Base-by-base conservation (phyloP, 495 filamentous ascomycete genomes). In the Peziza echinospora region DNA sequence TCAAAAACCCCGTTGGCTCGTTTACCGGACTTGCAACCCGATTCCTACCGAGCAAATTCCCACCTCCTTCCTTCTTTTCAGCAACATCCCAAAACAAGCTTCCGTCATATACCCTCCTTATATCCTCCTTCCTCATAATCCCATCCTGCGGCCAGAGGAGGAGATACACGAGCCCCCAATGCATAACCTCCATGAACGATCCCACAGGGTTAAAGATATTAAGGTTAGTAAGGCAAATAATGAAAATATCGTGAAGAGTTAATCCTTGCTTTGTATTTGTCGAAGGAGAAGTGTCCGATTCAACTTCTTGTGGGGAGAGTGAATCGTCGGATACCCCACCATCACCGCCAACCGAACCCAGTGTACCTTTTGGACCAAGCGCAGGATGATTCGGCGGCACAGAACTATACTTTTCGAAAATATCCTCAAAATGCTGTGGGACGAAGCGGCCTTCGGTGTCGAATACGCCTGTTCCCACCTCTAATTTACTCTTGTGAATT, bases 401-500 rank as follows among this genome's bases (percentile, higher is more conserved):
- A 40, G 23, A 59, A 60, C 5, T 40, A 51, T 67, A 74, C 60
- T 73, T 73, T 40, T 60, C 53, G 45, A 77, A 76, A 53, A 72
- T 53, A 49, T 75, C 68, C 60, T 77, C 71, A 51, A 76, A 75
- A 9, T 54, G 53, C 59, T 71, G 66, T 43, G 70, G 70, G 5
- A 66, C 47, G 48, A 75, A 72, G 0, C 71, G 60, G 0, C 72
- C 72, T 53, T 76, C 71, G 7, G 50, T 59, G 53, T 74, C 71
- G 45, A 65, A 75, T 5, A 58, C 63, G 5, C 65, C 66, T 16
- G 60, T 66, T 48, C 75, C 72, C 28, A 63, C 68, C n/a, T 71
- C 72, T 43, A 75, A 71, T 60, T 74, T 77, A 39, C 62, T 66
- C 55, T 71, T 73, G 57, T 75, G 68, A 30, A 76, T 67, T 3